Base-by-base conservation (phyloP, 2,329 filamentous ascomycete species). In the Cladophialophora bantiana region DNA sequence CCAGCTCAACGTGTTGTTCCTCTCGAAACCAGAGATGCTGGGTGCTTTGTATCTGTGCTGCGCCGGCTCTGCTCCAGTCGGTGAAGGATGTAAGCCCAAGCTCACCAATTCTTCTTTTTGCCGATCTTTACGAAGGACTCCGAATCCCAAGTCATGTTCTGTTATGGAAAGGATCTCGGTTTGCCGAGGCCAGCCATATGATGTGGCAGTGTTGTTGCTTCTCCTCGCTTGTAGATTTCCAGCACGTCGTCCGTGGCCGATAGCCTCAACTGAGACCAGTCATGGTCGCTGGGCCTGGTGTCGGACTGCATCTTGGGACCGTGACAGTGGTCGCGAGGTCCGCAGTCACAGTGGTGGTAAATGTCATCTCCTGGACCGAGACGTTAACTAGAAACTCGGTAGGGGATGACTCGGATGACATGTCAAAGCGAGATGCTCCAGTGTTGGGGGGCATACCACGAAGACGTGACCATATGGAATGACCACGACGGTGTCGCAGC, bases 401-500 rank as follows among this genome's bases (percentile, higher is more conserved):
- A 6, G 26, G 15, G 7, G 34, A 9, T 36, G 18, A 34, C 32
- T 36, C 10, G 35, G 10, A 57, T 5, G 34, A 32, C 15, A 26
- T 7, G 31, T 55, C 53, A n/a, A 36, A 35, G 53, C 7, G 20
- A 55, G n/a, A 31, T n/a, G 15, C 20, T 20, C 6, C 15, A 34
- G 36, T 13, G 32, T 3, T 3, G 26, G 35, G 18, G 48, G n/a
- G 2, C 66, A 40, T 62, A 66, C 67, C 57, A 65, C 48, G 26
- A 71, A 67, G 42, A 70, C 50, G 35, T 68, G 52, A 45, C 68
- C 57, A 20, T 60, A 40, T 1, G 60, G 55, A 13, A 57, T 15
- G 12, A 66, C 60, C 35, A 71, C 64, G 80, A 82, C 64, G 83
- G 83, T 74, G 7, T 18, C 26, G 58, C 68, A 70, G 18, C 68